A percentile compares a stretch with the other conserved stretches of the same genome.
Evolutionary conservation across 2,329 filamentous ascomycete species (phyloP).

Genomic region (Aspergillus pseudotamarii): DNA sequence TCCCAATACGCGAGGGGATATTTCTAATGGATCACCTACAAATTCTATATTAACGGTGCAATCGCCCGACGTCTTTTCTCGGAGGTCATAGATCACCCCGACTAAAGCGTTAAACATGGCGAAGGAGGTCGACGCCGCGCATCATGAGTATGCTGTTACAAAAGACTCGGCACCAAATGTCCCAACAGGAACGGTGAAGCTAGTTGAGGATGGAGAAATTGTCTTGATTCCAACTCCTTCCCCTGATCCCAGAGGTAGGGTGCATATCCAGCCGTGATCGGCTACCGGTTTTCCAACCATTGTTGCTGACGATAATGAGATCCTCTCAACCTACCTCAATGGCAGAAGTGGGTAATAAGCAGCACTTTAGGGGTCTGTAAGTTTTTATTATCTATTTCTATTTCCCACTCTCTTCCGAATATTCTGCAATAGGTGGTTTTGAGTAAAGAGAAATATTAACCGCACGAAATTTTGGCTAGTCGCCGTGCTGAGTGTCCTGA

Average conservation of each 20-base stretch:
- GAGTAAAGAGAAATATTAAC: background rate
- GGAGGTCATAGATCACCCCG: background rate
- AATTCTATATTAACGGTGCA: background rate
- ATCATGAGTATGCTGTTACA: background rate
- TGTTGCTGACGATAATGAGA: background rate
- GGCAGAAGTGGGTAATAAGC: background rate
- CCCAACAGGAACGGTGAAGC: background rate
- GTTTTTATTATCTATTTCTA: background rate
- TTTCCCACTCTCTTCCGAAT: rapidly evolving
- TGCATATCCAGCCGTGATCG: background rate
- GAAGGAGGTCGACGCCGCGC: background rate
- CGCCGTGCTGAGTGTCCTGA: background rate
- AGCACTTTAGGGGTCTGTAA: background rate
- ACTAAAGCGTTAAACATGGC: background rate
- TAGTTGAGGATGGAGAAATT: background rate
- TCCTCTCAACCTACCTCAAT: background rate
- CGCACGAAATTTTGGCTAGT: background rate
- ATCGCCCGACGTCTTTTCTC: background rate
- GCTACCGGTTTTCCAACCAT: background rate
- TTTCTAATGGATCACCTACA: background rate
- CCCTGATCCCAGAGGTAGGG: background rate
- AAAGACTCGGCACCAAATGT: background rate
- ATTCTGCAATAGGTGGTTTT: background rate
- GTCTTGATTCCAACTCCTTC: background rate
- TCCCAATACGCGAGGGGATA: background rate